Evolutionary conservation across 1,284 basidiomycete species (phyloP).

Genomic region (Papiliotrema laurentii): DNA sequence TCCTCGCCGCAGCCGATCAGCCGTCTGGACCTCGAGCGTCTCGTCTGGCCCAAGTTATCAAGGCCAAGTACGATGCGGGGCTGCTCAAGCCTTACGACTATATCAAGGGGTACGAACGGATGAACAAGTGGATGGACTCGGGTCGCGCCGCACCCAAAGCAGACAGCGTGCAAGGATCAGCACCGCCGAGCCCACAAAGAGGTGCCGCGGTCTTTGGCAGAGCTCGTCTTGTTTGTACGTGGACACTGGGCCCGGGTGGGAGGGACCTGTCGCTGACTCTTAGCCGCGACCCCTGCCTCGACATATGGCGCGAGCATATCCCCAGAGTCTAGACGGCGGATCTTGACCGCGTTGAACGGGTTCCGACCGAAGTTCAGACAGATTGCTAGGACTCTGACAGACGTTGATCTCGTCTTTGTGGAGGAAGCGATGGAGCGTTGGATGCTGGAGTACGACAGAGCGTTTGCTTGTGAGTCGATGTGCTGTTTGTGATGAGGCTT

Average conservation of each 20-base stretch:
- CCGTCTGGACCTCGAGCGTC: constrained; percentile 86
- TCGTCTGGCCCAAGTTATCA: constrained; percentile 84
- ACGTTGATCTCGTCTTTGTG: constrained; percentile 96
- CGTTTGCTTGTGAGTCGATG: constrained; percentile 61
- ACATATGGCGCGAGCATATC: constrained; percentile 53
- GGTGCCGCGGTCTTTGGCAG: neutral
- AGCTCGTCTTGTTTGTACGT: constrained; percentile 5
- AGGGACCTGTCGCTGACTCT: neutral
- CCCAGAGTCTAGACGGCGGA: constrained; percentile 83
- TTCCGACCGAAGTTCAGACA: constrained; percentile 90
- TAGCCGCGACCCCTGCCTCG: constrained; percentile 2
- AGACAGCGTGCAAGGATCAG: constrained; percentile 22
- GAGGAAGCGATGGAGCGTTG: constrained; percentile 96
- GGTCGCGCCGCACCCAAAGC: constrained; percentile 47
- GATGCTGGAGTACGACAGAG: constrained; percentile 90
- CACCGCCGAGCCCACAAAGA: constrained; percentile 17
- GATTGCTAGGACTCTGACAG: constrained; percentile 81
- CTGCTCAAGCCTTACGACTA: constrained; percentile 94
- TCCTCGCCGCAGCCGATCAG: constrained; percentile 93
- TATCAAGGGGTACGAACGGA: constrained; percentile 83
- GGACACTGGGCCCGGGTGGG: neutral
- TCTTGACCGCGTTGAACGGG: constrained; percentile 64
- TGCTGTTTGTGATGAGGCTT: neutral
- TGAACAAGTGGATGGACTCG: constrained; percentile 87
- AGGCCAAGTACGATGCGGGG: constrained; percentile 95